Base-by-base conservation (phyloP, 768 basidiomycete genomes). In the Lanmaoa pseudosensibilis region DNA sequence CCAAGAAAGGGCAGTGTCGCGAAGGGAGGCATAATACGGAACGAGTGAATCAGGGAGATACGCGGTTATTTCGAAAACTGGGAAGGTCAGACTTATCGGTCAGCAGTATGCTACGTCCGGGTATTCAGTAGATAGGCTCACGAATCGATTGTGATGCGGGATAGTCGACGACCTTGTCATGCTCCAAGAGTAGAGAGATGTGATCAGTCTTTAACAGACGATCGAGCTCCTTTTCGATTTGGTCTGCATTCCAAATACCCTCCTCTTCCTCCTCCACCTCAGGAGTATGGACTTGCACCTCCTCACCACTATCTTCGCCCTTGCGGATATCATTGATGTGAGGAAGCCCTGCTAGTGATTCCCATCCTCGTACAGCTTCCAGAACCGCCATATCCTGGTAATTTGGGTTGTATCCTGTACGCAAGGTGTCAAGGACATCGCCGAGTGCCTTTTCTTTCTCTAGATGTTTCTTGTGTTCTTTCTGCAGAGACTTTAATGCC, bases 311-410 rank as follows among this genome's bases (percentile, higher is more conserved):
- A 16, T 75, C 74, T 9, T 79, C 66, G 18, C 63, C 80, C 63
- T 85, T 84, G 27, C 77, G 80, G 9, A 82, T 79, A 46, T 90
- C 86, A 58, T 86, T 85, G 66, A 89, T 86, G 54, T 88, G 88
- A 2, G 86, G 86, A 19, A 90, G 72, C 2, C 81, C 81, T 13
- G 87, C 85, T 9, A 86, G 78, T 41, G 80, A 85, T 68, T 94
- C 91, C 87, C 92, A 98, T 15, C 94, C 95, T 46, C 94, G 86
- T 16, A 98, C 94, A 18, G 96, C 95, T 63, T 96, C 95, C 30
- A 97, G 83, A 46, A 98, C 96, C 2, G 94, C 94, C 96, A 99
- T 98, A 69, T 99, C 96, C 70, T 98, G 95, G 73, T 98, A 98
- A 71, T 99, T 99, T 16, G 96, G 96, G 70, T 99, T 99, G 75